Conservation (phyloP, 208 protist genomes). For the Leishmania braziliensis region DNA sequence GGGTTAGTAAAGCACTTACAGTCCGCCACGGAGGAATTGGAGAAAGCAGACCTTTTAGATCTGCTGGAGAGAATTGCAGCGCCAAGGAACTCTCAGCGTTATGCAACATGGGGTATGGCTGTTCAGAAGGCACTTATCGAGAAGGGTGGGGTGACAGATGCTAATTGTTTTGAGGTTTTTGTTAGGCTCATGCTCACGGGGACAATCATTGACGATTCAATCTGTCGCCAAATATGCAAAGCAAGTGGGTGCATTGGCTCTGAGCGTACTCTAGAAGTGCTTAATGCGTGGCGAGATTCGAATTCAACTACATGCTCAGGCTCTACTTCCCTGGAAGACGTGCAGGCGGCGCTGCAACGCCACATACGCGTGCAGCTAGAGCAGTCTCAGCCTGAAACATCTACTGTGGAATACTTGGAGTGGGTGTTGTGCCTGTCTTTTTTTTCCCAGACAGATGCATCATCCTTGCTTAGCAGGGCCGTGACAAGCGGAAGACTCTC, state of each 20-base stretch:
- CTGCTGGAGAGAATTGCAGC: slow-evolving; percentile 10
- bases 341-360: neutral
- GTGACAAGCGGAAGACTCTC: neutral
- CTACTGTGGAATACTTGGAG: slow-evolving; percentile 3
- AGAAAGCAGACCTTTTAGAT: neutral
- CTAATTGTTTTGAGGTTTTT: slow-evolving; percentile 2
- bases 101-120: slow-evolving; percentile 12
- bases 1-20: slow-evolving; percentile 6
- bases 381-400: neutral
- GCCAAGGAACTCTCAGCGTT: neutral
- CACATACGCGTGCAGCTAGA: neutral
- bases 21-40: neutral
- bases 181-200: slow-evolving; percentile 3
- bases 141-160: neutral
- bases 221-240: slow-evolving; percentile 3
- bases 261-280: neutral
- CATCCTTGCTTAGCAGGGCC: neutral
- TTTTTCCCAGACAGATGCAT: slow-evolving; percentile 11
- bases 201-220: neutral
- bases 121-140: slow-evolving; percentile 15
- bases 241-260: neutral
- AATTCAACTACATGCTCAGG: neutral
- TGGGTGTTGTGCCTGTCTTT: slow-evolving; percentile 31
- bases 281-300: slow-evolving; percentile 4
- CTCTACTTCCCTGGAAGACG: neutral